A percentile compares a stretch with the other conserved stretches of the same genome.
phyloP scores from a whole-genome alignment of 2,329 filamentous ascomycete species.

The Claviceps quebecensis region DNA sequence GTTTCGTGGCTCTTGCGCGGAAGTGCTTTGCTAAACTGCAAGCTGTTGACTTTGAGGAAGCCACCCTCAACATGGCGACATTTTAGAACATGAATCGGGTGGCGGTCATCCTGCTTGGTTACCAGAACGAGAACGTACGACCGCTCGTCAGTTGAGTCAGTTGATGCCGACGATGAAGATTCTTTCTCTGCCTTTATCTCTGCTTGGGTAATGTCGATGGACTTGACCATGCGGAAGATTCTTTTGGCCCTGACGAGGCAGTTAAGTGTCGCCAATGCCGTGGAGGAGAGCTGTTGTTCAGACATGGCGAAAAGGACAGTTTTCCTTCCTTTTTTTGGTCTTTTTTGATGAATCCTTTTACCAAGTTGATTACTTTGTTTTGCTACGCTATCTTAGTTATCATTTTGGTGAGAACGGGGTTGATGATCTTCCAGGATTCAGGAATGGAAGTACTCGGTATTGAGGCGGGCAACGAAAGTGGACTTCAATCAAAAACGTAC shows the following conservation, averaged over 20 bases:
- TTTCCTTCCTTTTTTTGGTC: background rate
- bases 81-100: constrained; percentile 7
- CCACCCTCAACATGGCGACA: constrained; percentile 6
- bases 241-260: background rate
- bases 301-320: background rate
- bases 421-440: background rate
- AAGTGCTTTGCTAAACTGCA: constrained; percentile 1
- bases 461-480: background rate
- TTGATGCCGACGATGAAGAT: background rate
- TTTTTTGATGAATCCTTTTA: background rate
- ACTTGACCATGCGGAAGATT: background rate
- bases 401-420: background rate
- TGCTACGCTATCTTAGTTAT: background rate
- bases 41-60: constrained; percentile 7
- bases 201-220: background rate
- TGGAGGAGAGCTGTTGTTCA: too few species aligned
- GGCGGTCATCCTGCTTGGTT: background rate
- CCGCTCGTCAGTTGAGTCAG: background rate
- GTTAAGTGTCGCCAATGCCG: background rate
- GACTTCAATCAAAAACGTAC: background rate
- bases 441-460: background rate
- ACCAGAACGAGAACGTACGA: background rate
- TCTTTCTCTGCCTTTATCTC: background rate
- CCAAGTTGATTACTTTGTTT: too few species aligned
- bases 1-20: background rate